Base-by-base conservation (phyloP, 306 rosid genomes). In the Lithocarpus polystachyus region DNA sequence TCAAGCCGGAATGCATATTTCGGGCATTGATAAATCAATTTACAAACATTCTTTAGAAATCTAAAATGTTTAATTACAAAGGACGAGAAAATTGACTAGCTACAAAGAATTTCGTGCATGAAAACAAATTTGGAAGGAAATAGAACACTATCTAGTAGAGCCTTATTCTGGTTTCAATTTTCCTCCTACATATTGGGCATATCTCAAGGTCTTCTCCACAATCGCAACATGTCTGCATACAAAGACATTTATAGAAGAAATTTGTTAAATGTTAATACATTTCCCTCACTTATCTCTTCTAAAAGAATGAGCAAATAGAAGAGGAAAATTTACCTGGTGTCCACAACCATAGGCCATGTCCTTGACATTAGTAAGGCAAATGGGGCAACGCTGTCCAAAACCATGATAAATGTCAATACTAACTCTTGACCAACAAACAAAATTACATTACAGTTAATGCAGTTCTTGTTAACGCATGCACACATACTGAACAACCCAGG, bases 281-380 rank as follows among this genome's bases (percentile, higher is more conserved):
- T 19, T 71, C 40, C 62, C 23, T 23, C 73, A 72, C 22, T 29
- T 18, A 55, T 53, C 18, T 68, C 56, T 75, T 35, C 6, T 3
- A 64, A 23, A 74, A 19, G 69, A 17, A 48, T 18, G 29, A 56
- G 77, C 40, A 75, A 48, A 84, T 31, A 71, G 75, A 64, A 56
- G 55, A 60, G 70, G 24, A 61, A 57, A 29, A 56, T 51, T 73
- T 88, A 93, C 99, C 98, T 86, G 99, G 84, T 95, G 99, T 62
- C 99, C 99, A 69, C 99, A 95, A 56, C 97, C 98, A 62, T 92
- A 95, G 80, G 98, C 99, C 94, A 95, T 88, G 94, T 95, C 92
- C 86, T 90, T 95, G 5, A 92, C 14, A 79, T 95, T 85, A 40
- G 26, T 88, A 40, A 95, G 79, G 89, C 99, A 93, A 75, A 95